Evolutionary conservation across 306 rosid species (phyloP).

Genomic region (Elaeagnus macrophylla): DNA sequence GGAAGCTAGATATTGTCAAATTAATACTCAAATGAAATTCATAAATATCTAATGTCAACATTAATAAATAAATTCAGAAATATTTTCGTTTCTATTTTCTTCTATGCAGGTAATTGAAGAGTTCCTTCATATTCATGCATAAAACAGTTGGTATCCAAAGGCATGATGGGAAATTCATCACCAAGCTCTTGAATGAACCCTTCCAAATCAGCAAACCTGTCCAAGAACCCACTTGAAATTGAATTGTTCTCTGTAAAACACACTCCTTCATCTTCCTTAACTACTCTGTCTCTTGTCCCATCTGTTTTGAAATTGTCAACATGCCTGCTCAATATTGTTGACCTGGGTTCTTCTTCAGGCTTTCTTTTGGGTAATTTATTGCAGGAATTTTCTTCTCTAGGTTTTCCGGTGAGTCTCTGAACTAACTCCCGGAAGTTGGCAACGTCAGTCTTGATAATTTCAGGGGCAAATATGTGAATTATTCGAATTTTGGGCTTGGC

Average conservation of each 20-base stretch:
- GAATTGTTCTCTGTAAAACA: conserved; percentile 8
- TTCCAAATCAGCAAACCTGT: conserved; percentile 54
- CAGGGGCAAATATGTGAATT: conserved; percentile 82
- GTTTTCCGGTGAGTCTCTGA: conserved; percentile 79
- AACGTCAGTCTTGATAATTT: conserved; percentile 76
- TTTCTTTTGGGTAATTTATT: too few relatives aligned
- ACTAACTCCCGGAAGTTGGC: conserved; percentile 78
- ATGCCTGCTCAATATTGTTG: too few relatives aligned
- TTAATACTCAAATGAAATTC: too few relatives aligned
- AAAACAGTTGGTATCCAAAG: conserved; percentile 38
- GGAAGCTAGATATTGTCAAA: too few relatives aligned
- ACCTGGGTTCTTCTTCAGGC: conserved; percentile 11
- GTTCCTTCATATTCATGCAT: conserved; percentile 44
- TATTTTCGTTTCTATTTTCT: too few relatives aligned
- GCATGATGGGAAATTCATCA: conserved; percentile 44
- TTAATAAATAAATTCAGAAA: too few relatives aligned
- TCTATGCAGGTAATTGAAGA: conserved; percentile 17
- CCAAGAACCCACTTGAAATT: too few relatives aligned
- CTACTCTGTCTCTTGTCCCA: conserved; percentile 22
- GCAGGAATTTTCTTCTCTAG: conserved; percentile 15
- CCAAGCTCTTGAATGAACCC: conserved; percentile 59
- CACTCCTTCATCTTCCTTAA: conserved; percentile 35
- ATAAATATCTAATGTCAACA: too few relatives aligned
- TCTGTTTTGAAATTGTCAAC: too few relatives aligned
- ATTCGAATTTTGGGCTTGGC: conserved; percentile 72